These are phyloP conservation scores for Cladorrhinum sp. DNA, from an alignment of 2,329 filamentous ascomycete species.

Conservation along the genomic window DNA sequence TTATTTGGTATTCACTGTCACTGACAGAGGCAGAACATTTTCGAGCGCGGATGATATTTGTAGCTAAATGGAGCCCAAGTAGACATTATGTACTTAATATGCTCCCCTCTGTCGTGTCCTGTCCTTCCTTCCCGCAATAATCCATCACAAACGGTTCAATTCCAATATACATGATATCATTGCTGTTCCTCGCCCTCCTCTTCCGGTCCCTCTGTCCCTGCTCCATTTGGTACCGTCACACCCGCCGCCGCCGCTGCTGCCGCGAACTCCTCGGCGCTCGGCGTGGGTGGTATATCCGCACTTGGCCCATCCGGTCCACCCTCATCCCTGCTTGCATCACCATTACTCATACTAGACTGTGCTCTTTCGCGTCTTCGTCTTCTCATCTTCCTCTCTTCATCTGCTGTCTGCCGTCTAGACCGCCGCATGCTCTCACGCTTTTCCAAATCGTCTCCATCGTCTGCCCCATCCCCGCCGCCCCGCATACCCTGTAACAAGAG, in stretches of 20 bases:
- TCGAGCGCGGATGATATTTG: background rate
- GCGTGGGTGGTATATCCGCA: constrained; percentile 25
- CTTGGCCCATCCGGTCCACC: constrained; percentile 5
- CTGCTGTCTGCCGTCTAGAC: constrained; percentile 66
- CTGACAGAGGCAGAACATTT: background rate
- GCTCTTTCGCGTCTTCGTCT: constrained; percentile 65
- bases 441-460: constrained; percentile 52
- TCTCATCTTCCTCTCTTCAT: constrained; percentile 70
- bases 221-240: constrained; percentile 1
- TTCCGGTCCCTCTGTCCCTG: constrained; percentile 5
- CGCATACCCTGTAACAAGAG: constrained; percentile 81
- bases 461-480: constrained; percentile 55
- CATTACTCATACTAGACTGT: constrained; percentile 39
- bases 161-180: background rate
- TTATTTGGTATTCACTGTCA: background rate
- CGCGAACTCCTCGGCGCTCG: constrained; percentile 24
- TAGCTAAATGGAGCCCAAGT: constrained; percentile 16
- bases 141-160: background rate
- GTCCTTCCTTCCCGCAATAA: background rate
- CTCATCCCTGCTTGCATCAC: constrained; percentile 39
- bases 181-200: background rate
- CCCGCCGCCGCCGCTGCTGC: constrained; percentile 20
- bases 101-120: constrained; percentile 7
- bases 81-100: constrained; percentile 29
- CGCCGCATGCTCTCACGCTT: constrained; percentile 60